phyloP scores from a whole-genome alignment of 352 stramenopile genomes.

The Elongisporangium senticosum region DNA sequence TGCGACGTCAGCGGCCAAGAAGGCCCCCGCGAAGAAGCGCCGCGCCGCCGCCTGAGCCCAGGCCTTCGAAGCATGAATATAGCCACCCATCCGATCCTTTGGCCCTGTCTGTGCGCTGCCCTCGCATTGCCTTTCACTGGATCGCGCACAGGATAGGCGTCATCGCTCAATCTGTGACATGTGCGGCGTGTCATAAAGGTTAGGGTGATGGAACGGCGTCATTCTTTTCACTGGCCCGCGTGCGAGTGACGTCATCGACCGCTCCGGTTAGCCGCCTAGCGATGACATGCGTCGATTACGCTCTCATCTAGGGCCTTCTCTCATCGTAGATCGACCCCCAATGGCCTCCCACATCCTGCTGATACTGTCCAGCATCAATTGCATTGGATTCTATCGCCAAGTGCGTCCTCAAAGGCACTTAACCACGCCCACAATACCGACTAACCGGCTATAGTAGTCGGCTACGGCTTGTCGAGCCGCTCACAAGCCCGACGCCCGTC shows the following conservation, averaged over 20 bases:
- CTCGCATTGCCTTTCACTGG: background rate
- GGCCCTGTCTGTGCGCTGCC: background rate
- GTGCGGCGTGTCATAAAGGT: background rate
- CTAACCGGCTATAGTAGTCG: too few species aligned
- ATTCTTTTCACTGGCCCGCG: background rate
- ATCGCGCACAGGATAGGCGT: background rate
- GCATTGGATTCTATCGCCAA: too few species aligned
- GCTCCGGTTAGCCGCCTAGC: background rate
- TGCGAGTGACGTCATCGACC: background rate
- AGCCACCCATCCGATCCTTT: background rate
- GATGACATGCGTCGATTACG: background rate
- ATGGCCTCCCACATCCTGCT: too few species aligned
- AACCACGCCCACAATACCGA: too few species aligned
- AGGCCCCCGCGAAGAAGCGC: slow-evolving; percentile 54
- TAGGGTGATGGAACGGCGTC: background rate
- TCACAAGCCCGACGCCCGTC: too few species aligned
- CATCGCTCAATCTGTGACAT: background rate
- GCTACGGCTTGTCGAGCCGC: too few species aligned
- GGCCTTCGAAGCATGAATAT: background rate
- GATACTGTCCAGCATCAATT: too few species aligned
- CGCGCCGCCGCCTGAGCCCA: slow-evolving; percentile 2
- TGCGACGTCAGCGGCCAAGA: slow-evolving; percentile 22
- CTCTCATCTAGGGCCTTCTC: background rate
- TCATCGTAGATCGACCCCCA: too few species aligned
- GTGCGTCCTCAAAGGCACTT: too few species aligned